phyloP scores from a whole-genome alignment of 257 asterid genomes.

The Solanum paucissectum region DNA sequence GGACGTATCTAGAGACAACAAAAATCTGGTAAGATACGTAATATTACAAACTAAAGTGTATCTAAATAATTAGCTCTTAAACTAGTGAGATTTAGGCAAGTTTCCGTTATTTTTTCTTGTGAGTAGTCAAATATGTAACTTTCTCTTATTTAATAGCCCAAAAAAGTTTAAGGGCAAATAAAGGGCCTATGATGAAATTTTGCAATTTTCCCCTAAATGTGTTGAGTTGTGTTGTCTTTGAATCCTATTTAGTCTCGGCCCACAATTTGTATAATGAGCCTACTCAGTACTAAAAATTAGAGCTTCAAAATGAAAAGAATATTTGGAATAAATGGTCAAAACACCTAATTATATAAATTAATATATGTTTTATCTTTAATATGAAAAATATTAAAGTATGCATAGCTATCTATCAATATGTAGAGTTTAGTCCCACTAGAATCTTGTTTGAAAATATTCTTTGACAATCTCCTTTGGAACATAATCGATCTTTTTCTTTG shows the following conservation, averaged over 20 bases:
- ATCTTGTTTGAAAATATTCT: not conserved
- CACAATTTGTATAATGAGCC: too few species aligned
- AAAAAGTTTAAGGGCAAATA: not conserved
- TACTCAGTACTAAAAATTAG: too few species aligned
- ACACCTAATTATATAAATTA: not conserved
- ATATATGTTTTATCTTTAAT: not conserved
- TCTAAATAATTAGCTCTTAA: too few species aligned
- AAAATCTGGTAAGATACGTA: too few species aligned
- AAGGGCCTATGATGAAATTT: not conserved
- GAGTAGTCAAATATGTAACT: not conserved
- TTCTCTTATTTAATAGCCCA: not conserved
- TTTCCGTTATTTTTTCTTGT: too few species aligned
- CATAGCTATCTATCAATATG: not conserved
- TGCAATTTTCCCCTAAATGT: not conserved
- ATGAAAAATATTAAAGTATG: not conserved
- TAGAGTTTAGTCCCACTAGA: not conserved
- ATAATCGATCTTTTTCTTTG: not conserved
- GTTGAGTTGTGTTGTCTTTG: too few species aligned
- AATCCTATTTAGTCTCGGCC: too few species aligned
- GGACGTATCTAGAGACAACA: too few species aligned
- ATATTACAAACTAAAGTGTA: too few species aligned
- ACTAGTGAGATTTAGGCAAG: too few species aligned
- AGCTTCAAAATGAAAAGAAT: too few species aligned
- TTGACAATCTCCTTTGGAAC: not conserved
- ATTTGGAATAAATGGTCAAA: not conserved